phyloP scores from a whole-genome alignment of 2,329 filamentous ascomycete species.

The Colletotrichum karsti region DNA sequence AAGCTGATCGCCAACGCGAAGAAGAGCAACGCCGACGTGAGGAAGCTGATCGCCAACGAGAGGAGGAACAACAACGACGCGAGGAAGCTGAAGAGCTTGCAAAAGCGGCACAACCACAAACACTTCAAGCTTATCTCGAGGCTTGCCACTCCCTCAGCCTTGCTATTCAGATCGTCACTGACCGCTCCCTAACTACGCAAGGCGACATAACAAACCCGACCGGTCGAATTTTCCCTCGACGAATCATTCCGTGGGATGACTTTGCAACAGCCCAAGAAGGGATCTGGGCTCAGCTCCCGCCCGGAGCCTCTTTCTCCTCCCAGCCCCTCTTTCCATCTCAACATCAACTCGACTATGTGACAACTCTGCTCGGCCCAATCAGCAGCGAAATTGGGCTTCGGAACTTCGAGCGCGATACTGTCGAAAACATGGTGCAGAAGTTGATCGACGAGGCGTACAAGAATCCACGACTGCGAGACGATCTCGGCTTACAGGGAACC shows the following conservation, averaged over 20 bases:
- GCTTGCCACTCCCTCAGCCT: conserved; percentile 41
- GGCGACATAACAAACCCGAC: conserved; percentile 41
- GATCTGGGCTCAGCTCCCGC: conserved; percentile 38
- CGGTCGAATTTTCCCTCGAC: conserved; percentile 42
- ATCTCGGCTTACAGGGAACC: conserved; percentile 41
- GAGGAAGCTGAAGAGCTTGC: neutral
- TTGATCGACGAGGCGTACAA: conserved; percentile 38
- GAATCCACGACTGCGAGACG: conserved; percentile 35
- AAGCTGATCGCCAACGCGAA: conserved; percentile 4
- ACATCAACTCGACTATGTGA: conserved; percentile 43
- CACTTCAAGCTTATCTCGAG: conserved; percentile 40
- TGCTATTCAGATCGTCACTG: conserved; percentile 40
- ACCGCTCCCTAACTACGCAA: conserved; percentile 40
- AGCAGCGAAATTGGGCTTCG: conserved; percentile 44
- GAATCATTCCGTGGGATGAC: conserved; percentile 45
- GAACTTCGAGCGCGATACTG: conserved; percentile 40
- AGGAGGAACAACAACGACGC: conserved; percentile 24
- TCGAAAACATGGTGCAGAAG: conserved; percentile 45
- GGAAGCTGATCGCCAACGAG: conserved; percentile 28
- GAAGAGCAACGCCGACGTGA: neutral
- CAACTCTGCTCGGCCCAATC: conserved; percentile 39
- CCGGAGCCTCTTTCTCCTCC: conserved; percentile 32
- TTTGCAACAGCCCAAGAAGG: conserved; percentile 41
- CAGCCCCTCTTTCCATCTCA: conserved; percentile 37
- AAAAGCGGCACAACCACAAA: conserved; percentile 31